Evolutionary conservation across 192 early-diverging fungal genomes (phyloP).

Genomic region (Podila horticola): DNA sequence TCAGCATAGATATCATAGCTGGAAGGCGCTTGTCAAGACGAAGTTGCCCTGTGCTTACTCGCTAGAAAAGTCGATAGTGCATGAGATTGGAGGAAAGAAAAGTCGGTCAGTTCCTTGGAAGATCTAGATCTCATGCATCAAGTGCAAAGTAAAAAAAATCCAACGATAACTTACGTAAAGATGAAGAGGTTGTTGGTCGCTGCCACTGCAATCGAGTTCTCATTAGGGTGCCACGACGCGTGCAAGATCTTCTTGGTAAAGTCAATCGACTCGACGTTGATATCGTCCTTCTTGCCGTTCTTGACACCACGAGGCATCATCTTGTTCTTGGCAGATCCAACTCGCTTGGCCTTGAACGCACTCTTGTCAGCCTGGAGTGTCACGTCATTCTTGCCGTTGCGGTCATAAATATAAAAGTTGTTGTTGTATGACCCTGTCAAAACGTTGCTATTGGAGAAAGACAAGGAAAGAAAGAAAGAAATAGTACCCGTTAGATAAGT

Average conservation of each 20-base stretch:
- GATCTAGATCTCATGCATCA: not conserved
- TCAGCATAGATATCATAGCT: too few species aligned
- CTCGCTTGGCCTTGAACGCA: slow-evolving; percentile 95
- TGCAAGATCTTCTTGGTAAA: slow-evolving; percentile 98
- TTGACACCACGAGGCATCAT: slow-evolving; percentile 53
- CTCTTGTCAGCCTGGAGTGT: slow-evolving; percentile 97
- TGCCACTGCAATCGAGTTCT: slow-evolving; percentile 97
- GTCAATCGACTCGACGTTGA: slow-evolving; percentile 89
- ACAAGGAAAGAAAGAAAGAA: not conserved
- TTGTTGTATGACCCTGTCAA: slow-evolving; percentile 99
- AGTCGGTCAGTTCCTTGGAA: too few species aligned
- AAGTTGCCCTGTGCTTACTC: not conserved
- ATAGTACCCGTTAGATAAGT: not conserved
- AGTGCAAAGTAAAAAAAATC: not conserved
- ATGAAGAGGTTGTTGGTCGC: slow-evolving; percentile 99
- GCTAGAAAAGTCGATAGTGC: not conserved
- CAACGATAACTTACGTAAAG: slow-evolving; percentile 68
- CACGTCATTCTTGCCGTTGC: slow-evolving; percentile 81
- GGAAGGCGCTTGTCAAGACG: too few species aligned
- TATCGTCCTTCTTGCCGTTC: slow-evolving; percentile 73
- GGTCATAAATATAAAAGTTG: slow-evolving; percentile 97
- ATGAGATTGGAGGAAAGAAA: not conserved
- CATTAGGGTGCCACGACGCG: slow-evolving; percentile 98
- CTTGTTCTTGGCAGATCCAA: slow-evolving; percentile 86
- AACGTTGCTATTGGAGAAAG: slow-evolving; percentile 62